phyloP scores from a whole-genome alignment of 2,329 filamentous ascomycete genomes.

The Diaporthe longicolla region DNA sequence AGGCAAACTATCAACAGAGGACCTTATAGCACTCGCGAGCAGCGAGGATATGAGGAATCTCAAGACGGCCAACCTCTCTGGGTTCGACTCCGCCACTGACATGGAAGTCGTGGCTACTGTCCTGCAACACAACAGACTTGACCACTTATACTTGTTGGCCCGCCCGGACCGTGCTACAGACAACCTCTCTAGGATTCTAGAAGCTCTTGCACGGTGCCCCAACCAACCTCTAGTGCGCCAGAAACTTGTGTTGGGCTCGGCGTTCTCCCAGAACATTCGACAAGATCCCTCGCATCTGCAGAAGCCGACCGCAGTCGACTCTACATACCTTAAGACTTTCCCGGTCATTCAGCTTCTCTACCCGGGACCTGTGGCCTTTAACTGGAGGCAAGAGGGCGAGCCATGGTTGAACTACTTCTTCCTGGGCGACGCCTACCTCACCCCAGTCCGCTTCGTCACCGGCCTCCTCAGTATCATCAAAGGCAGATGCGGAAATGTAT shows the following conservation, averaged over 20 bases:
- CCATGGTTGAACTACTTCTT: not conserved
- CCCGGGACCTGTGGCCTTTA: too few relatives aligned
- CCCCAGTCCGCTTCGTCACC: not conserved
- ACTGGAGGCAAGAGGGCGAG: fast-evolving
- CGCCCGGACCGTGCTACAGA: not conserved
- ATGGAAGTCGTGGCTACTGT: not conserved
- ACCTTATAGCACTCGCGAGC: not conserved
- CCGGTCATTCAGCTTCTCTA: constrained; percentile 1
- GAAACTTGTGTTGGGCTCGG: not conserved
- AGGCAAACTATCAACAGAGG: not conserved
- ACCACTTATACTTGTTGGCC: not conserved
- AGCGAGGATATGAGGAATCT: not conserved
- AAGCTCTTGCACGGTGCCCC: not conserved
- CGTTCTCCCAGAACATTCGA: not conserved
- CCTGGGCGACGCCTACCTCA: not conserved
- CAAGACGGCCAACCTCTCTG: not conserved
- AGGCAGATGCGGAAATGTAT: not conserved
- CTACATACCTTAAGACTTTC: not conserved
- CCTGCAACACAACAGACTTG: not conserved
- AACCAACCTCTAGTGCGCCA: not conserved
- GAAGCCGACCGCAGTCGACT: fast-evolving
- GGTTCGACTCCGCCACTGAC: not conserved
- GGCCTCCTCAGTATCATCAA: constrained; percentile 1
- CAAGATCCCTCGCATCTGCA: fast-evolving
- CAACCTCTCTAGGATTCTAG: not conserved